A percentile compares a stretch with the other conserved stretches of the same genome.
Conservation (phyloP, 1,139 yeast genomes). For the Tardiomyces depauwii region DNA sequence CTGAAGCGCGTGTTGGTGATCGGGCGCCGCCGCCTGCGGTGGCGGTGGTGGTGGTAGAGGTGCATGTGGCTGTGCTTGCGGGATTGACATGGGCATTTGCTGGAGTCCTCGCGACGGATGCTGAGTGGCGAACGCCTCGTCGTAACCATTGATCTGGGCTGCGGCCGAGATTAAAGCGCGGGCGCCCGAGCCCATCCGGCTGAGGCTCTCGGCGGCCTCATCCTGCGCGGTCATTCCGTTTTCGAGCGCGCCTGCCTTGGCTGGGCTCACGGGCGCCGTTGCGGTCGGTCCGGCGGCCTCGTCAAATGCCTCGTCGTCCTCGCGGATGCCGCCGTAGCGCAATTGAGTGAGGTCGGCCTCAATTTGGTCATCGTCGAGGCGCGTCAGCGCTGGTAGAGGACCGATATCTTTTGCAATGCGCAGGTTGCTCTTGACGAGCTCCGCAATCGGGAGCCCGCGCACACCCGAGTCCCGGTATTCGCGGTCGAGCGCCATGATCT, state of each 20-base stretch:
- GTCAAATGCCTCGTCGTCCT: background rate
- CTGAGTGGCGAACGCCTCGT: background rate
- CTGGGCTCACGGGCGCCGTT: too few relatives aligned
- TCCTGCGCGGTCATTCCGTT: too few relatives aligned
- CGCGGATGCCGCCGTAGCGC: conserved; percentile 1
- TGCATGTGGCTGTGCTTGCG: background rate
- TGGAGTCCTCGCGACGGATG: too few relatives aligned
- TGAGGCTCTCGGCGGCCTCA: too few relatives aligned
- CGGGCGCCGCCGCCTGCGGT: too few relatives aligned
- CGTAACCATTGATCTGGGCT: background rate
- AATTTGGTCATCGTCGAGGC: conserved; percentile 7
- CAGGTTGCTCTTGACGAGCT: conserved; percentile 13
- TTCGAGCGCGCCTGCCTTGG: too few relatives aligned
- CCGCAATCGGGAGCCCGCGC: conserved; percentile 6
- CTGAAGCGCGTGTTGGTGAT: too few relatives aligned
- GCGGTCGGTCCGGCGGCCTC: conserved; percentile 1
- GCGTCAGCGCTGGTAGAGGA: conserved; percentile 3
- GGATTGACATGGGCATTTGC: background rate
- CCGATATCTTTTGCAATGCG: conserved; percentile 10
- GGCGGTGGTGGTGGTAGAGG: too few relatives aligned
- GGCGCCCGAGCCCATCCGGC: too few relatives aligned
- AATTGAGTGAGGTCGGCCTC: conserved; percentile 4
- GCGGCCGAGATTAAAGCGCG: background rate
- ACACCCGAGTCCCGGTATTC: conserved; percentile 12
- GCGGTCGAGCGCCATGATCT: conserved; percentile 14